These are phyloP conservation scores for Aureobasidium sp. DNA, from an alignment of 2,329 filamentous ascomycete genomes.

Conservation along the genomic window DNA sequence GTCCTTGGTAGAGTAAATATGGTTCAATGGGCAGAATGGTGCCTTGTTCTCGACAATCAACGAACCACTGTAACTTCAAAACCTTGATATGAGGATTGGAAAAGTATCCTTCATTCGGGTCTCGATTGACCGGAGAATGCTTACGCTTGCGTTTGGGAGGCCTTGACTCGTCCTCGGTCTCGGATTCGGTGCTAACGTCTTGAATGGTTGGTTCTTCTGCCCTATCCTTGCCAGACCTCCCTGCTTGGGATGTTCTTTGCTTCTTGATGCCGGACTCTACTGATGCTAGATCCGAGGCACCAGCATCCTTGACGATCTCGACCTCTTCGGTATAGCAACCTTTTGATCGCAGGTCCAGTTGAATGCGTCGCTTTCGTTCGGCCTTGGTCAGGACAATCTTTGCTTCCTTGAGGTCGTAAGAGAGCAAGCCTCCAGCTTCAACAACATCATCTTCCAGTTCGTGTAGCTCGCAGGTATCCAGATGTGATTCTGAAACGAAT, in stretches of 20 bases:
- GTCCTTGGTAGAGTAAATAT: conserved; percentile 46
- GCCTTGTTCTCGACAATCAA: conserved; percentile 36
- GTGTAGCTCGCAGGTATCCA: conserved; percentile 54
- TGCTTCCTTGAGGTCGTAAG: conserved; percentile 63
- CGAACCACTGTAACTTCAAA: conserved; percentile 46
- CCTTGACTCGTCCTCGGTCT: conserved; percentile 20
- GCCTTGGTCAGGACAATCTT: conserved; percentile 67
- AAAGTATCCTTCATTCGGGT: not conserved
- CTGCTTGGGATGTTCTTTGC: not conserved
- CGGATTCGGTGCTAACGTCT: conserved; percentile 29
- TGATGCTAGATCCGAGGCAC: conserved; percentile 17
- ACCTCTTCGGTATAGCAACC: conserved; percentile 52
- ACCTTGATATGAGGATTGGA: conserved; percentile 37
- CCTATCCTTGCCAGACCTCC: conserved; percentile 4
- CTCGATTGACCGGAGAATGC: not conserved
- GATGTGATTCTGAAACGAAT: conserved; percentile 63
- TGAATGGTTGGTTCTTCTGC: conserved; percentile 16
- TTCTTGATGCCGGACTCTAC: not conserved
- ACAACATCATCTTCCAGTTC: conserved; percentile 56
- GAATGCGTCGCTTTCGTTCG: conserved; percentile 57
- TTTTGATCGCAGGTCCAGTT: conserved; percentile 65
- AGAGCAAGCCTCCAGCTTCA: conserved; percentile 47
- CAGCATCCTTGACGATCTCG: conserved; percentile 23
- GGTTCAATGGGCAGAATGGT: conserved; percentile 36
- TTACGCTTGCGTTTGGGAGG: conserved; percentile 1